Base-by-base conservation (phyloP, 2,329 filamentous ascomycete species). In the Fusarium lyarnte region DNA sequence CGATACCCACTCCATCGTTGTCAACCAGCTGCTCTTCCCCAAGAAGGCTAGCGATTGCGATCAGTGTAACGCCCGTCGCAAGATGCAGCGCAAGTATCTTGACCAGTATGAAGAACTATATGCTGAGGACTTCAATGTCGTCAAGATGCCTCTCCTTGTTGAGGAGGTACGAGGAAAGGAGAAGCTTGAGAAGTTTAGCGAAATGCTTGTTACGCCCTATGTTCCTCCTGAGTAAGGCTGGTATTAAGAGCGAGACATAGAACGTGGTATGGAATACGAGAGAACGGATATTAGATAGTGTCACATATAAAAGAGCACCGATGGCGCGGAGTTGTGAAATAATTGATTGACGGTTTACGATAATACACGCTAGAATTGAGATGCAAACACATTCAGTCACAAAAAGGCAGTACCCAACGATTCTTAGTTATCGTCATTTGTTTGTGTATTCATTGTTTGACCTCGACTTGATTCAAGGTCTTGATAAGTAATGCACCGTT, bases 51-150 rank as follows among this genome's bases (percentile, higher is more conserved):
- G 92, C 80, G 88, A 90, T 39, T 99, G 96, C 83, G 94, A 98
- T 71, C 96, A 99, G 86, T 99, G 96, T 84, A 97, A 94, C 80
- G 93, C 96, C 49, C 87, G 96, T 73, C 88, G 95, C 79, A 97
- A 97, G 87, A 99, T 99, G 96, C 96, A 99, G 87, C 96, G 94
- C 87, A 99, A 99, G 86, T 99, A 99, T 81, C 88, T 99, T 46
- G 95, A 98, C 80, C 95, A 99, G 87, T 98, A 98, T 78, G 95
- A 97, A 84, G 96, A 99, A 85, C 85, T 99, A 66, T 99, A 99
- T 81, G 95, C 98, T 79, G 96, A 99, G 82, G 83, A 84, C 68
- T 99, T 99, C 86, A 97, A 99, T 81, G 95, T 99, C 42, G 95
- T 99, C 76, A 95, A 95, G 87, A 98, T 99, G 95, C 96, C 96